Conservation (phyloP, 768 basidiomycete genomes). For the Mrakia hoshinonis region DNA sequence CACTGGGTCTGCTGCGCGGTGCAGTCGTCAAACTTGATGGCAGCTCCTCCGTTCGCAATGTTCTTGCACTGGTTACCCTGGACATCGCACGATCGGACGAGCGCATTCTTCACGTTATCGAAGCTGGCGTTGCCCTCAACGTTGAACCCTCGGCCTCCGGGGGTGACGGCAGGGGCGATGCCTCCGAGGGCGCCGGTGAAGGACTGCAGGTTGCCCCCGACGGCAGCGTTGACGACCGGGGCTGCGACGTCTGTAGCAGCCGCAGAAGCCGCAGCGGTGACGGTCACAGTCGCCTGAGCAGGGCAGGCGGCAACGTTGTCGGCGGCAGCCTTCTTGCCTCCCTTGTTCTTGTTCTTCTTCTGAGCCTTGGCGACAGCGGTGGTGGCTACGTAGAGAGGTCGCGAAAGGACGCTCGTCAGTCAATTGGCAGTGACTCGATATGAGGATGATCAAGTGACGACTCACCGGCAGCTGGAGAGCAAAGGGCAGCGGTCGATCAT, state of each 20-base stretch:
- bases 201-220: neutral
- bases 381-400: too few species aligned
- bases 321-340: neutral
- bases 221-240: too few species aligned
- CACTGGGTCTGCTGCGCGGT: neutral
- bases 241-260: too few species aligned
- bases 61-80: neutral
- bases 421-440: too few species aligned
- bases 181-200: neutral
- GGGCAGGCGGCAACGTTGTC: constrained; percentile 29
- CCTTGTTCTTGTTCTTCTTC: too few species aligned
- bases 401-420: too few species aligned
- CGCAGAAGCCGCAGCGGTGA: too few species aligned
- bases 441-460: too few species aligned
- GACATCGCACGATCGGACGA: neutral
- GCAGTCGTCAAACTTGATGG: neutral
- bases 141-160: neutral
- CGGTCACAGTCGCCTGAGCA: constrained; percentile 36
- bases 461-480: too few species aligned
- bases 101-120: neutral
- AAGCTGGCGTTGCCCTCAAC: neutral
- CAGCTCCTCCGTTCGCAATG: neutral
- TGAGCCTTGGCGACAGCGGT: too few species aligned
- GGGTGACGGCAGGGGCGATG: neutral
- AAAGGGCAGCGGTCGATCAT: too few species aligned